Conservation (phyloP, 148 eudicot genomes). For the Bassia scoparia region DNA sequence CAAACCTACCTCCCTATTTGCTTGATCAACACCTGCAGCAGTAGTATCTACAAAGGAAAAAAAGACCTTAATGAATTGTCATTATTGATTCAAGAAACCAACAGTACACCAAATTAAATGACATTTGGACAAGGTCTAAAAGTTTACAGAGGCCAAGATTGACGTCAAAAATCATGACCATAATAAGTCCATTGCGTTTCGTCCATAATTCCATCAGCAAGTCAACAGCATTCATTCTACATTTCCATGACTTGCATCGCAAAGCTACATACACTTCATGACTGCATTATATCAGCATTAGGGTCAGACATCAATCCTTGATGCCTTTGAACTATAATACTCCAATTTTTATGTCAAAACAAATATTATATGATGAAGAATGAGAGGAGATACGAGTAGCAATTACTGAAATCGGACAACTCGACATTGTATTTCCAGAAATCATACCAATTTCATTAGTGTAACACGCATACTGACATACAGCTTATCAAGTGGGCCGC, state of each 20-base stretch:
- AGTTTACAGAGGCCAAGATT: not conserved
- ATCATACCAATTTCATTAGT: too few relatives aligned
- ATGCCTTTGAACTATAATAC: too few relatives aligned
- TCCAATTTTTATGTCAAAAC: too few relatives aligned
- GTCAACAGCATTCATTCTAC: not conserved
- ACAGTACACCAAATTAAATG: slow-evolving; percentile 2
- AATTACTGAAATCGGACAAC: not conserved
- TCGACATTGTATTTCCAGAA: too few relatives aligned
- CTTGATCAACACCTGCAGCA: slow-evolving; percentile 51
- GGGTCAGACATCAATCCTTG: not conserved
- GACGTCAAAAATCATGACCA: not conserved
- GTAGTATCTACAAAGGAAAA: slow-evolving; percentile 52
- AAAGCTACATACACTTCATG: not conserved
- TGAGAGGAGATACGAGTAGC: not conserved
- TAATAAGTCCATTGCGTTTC: not conserved
- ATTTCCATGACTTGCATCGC: too few relatives aligned
- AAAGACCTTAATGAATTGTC: not conserved
- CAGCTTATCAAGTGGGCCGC: not conserved
- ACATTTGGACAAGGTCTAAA: not conserved
- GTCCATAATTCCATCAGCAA: too few relatives aligned
- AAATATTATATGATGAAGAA: not conserved
- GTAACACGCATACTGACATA: too few relatives aligned
- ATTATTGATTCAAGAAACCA: not conserved
- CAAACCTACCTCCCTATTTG: slow-evolving; percentile 71
- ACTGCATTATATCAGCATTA: not conserved